Evolutionary conservation across 2,329 filamentous ascomycete genomes (phyloP), one percentile per base, ranked within the genome.

Genomic region (Ramularia collo-cygni): DNA sequence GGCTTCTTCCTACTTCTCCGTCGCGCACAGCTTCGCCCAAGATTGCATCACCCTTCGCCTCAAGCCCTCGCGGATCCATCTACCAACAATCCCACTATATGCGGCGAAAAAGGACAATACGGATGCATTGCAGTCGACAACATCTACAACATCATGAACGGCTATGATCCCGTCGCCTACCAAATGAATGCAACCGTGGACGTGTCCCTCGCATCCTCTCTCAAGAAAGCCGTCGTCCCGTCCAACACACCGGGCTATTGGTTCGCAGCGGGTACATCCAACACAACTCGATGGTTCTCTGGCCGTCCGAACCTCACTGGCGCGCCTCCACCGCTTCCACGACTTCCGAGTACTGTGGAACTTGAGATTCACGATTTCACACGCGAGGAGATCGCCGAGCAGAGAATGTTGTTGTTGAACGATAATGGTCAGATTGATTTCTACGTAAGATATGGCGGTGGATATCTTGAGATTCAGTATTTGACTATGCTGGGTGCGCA

Each of bases 351-450:
- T 7, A 71, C 69, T 36, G 68, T 96, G n/a, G 92, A 98, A 62
- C 74, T 98, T 37, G 90, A 96, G 58, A 90, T 90, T 0, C 92
- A 96, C 58, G 85, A 98, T 61, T 98, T 98, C 59, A 84, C 84
- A 0, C 77, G 86, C 2, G 90, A 96, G 62, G 89, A 95, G 55
- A 77, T 94, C 38, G 90, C 89, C 0, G 92, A 96, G 67, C 87
- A 83, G 60, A 82, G 90, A 53, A 88, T 89, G 49, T 82, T 80
- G 46, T 63, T 95, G 6, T 75, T 98, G 3, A 98, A 98, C 53
- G 92, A 98, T 55, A 96, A 96, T 51, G 90, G 89, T 0, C 92
- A 98, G 64, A 81, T 98, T 28, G 92, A 98, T 61, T 98, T 79
- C 64, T 93, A 83, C 54, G 68, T 98, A 35, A 79, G 79, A 35